Evolutionary conservation across 2,329 filamentous ascomycete species (phyloP).

Genomic region (Myriosclerotinia duriaeana): DNA sequence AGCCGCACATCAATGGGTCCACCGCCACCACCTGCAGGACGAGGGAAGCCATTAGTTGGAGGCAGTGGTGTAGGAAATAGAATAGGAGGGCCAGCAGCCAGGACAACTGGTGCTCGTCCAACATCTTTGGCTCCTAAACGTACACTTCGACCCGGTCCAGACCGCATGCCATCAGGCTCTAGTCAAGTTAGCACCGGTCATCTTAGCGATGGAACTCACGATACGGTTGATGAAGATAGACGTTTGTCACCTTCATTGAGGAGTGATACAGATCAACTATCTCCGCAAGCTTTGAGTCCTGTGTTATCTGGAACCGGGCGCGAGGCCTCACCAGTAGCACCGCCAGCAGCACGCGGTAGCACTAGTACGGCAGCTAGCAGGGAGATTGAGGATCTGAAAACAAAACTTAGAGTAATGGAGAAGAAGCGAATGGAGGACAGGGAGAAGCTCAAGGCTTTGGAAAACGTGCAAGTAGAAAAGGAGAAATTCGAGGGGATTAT

Average conservation of each 20-base stretch:
- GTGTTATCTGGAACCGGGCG: constrained; percentile 34
- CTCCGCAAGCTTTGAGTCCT: constrained; percentile 39
- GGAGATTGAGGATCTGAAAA: constrained; percentile 83
- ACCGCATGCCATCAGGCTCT: constrained; percentile 37
- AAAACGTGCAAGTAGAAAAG: constrained; percentile 71
- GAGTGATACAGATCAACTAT: constrained; percentile 45
- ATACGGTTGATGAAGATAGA: constrained; percentile 35
- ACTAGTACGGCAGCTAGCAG: constrained; percentile 42
- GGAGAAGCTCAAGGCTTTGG: constrained; percentile 76
- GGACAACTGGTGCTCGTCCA: constrained; percentile 28
- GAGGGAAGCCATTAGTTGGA: constrained; percentile 43
- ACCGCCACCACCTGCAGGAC: constrained; percentile 45
- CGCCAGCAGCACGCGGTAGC: constrained; percentile 33
- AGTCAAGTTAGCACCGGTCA: constrained; percentile 39
- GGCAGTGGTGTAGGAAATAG: constrained; percentile 40
- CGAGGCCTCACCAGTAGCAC: constrained; percentile 32
- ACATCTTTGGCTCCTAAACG: constrained; percentile 37
- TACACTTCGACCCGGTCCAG: constrained; percentile 36
- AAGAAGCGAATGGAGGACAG: constrained; percentile 83
- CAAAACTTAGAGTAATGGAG: constrained; percentile 83
- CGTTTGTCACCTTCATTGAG: constrained; percentile 48
- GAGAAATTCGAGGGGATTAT: constrained; percentile 83
- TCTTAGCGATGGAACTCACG: constrained; percentile 33
- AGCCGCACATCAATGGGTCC: constrained; percentile 67
- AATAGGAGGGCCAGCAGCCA: constrained; percentile 28